phyloP scores from a whole-genome alignment of 371 early-diverging fungal species.

The Mortierella sp. region DNA sequence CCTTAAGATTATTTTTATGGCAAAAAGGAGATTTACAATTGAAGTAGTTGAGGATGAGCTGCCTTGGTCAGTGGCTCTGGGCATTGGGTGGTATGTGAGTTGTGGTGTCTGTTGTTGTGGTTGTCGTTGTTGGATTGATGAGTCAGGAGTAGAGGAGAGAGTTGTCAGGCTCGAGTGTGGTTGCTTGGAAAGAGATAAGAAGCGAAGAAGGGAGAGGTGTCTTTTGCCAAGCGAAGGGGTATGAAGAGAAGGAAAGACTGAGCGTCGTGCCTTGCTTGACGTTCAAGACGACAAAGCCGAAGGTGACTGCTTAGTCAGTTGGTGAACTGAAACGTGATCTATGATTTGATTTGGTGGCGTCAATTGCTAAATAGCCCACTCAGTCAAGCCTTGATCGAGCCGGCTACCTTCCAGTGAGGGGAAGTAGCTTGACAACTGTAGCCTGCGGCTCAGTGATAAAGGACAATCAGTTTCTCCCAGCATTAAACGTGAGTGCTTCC shows the following conservation, averaged over 20 bases:
- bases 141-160: background rate
- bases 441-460: too few relatives aligned
- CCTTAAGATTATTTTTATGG: background rate
- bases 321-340: background rate
- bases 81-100: background rate
- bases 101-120: background rate
- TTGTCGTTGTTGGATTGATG: too few relatives aligned
- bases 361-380: background rate
- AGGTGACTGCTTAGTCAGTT: slow-evolving; percentile 2
- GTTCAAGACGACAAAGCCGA: background rate
- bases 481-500: too few relatives aligned
- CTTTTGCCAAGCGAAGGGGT: background rate
- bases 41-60: background rate
- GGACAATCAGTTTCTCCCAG: too few relatives aligned
- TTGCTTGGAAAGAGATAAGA: too few relatives aligned
- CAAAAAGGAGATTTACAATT: background rate
- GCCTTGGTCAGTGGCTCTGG: background rate
- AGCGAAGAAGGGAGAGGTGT: background rate
- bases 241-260: too few relatives aligned
- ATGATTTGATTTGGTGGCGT: background rate
- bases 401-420: background rate
- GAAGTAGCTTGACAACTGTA: too few relatives aligned
- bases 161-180: background rate
- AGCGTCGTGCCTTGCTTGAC: too few relatives aligned
- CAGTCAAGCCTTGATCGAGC: background rate